A percentile compares a stretch with the other conserved stretches of the same genome.
Conservation (phyloP, 495 filamentous ascomycete species). For the Penicillium chermesinum region DNA sequence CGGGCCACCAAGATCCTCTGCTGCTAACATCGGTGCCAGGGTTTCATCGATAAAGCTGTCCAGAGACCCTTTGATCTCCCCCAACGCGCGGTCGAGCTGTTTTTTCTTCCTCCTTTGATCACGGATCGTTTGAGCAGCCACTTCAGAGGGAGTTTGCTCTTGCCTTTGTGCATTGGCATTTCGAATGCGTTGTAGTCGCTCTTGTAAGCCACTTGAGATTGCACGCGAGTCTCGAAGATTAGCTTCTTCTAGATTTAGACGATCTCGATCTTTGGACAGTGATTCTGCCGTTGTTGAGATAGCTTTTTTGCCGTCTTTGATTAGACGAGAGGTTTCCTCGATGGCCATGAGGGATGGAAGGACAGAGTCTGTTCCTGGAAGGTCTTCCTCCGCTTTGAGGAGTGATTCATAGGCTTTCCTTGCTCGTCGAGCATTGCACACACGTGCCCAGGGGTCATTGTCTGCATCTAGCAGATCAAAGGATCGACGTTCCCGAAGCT, state of each 20-base stretch:
- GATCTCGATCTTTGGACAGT: slow-evolving; percentile 47
- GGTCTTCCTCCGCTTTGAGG: slow-evolving; percentile 52
- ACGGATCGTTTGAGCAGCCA: slow-evolving; percentile 53
- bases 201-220: slow-evolving; percentile 50
- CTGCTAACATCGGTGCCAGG: slow-evolving; percentile 75
- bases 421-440: slow-evolving; percentile 52
- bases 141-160: slow-evolving; percentile 53
- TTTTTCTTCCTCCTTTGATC: slow-evolving; percentile 54
- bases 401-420: slow-evolving; percentile 60
- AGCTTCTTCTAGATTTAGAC: slow-evolving; percentile 54
- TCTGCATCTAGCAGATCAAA: slow-evolving; percentile 36
- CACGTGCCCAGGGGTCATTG: slow-evolving; percentile 39
- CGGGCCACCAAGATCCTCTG: slow-evolving; percentile 81
- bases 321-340: slow-evolving; percentile 56
- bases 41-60: slow-evolving; percentile 68
- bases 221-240: slow-evolving; percentile 56
- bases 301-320: slow-evolving; percentile 57
- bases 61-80: slow-evolving; percentile 54
- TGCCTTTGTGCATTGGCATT: slow-evolving; percentile 46
- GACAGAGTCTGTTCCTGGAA: slow-evolving; percentile 61
- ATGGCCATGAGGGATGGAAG: slow-evolving; percentile 68
- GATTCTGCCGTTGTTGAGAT: slow-evolving; percentile 49
- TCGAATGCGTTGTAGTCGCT: slow-evolving; percentile 53
- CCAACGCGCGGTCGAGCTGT: slow-evolving; percentile 50
- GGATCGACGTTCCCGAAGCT: slow-evolving; percentile 43